phyloP scores from a whole-genome alignment of 2,329 filamentous ascomycete genomes.

The Xylaria sp. region DNA sequence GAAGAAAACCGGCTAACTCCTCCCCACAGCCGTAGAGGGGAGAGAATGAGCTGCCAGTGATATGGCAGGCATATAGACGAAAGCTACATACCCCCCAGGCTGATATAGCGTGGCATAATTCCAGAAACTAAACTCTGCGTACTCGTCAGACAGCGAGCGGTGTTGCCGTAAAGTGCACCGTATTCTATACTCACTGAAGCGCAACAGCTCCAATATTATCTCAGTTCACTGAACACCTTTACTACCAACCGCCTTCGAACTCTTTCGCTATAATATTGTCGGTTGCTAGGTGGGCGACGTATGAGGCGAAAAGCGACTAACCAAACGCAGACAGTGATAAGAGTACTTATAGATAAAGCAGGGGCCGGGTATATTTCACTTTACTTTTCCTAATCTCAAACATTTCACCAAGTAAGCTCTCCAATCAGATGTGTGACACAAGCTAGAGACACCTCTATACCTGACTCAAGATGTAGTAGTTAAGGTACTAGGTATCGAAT shows the following conservation, averaged over 20 bases:
- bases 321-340: too few relatives aligned
- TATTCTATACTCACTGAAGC: too few relatives aligned
- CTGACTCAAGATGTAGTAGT: neutral
- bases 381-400: neutral
- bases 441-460: neutral
- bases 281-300: too few relatives aligned
- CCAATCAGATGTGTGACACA: neutral
- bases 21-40: neutral
- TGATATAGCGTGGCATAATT: slow-evolving; percentile 8
- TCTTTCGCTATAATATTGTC: too few relatives aligned
- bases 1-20: neutral
- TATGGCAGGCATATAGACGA: slow-evolving; percentile 15
- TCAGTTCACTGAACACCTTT: too few relatives aligned
- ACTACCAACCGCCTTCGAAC: too few relatives aligned
- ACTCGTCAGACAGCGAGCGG: neutral
- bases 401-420: neutral
- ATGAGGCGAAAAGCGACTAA: too few relatives aligned
- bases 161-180: neutral
- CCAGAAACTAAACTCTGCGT: slow-evolving; percentile 6
- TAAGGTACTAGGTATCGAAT: neutral
- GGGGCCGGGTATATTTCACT: too few relatives aligned
- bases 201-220: too few relatives aligned
- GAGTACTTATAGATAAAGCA: too few relatives aligned
- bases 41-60: slow-evolving; percentile 13
- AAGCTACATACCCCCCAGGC: slow-evolving; percentile 1